Conservation (phyloP, 2,329 filamentous ascomycete genomes). For the Chaetomium globosum region DNA sequence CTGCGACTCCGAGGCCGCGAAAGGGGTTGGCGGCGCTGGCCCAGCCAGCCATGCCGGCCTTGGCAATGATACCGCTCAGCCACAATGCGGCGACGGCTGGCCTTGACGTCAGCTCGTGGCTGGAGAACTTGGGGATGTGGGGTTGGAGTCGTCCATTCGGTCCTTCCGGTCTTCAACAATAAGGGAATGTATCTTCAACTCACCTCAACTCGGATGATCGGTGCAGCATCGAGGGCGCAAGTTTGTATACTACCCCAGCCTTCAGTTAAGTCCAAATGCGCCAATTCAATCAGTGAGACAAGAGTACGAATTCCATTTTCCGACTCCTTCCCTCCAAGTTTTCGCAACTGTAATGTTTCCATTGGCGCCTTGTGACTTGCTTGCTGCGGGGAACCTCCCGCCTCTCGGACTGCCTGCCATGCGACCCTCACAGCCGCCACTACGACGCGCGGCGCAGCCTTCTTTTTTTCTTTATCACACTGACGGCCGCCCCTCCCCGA, state of each 20-base stretch:
- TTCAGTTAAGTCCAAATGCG: neutral
- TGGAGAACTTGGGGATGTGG: slow-evolving; percentile 9
- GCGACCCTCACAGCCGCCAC: slow-evolving; percentile 12
- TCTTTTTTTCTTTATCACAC: neutral
- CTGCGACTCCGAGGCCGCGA: slow-evolving; percentile 4
- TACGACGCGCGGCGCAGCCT: slow-evolving; percentile 23
- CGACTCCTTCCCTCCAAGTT: neutral
- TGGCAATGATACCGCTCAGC: slow-evolving; percentile 14
- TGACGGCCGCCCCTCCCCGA: neutral
- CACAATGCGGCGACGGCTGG: slow-evolving; percentile 14
- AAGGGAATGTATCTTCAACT: neutral
- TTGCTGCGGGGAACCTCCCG: slow-evolving; percentile 22
- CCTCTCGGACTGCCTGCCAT: neutral
- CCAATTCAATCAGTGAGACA: neutral
- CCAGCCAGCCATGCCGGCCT: neutral
- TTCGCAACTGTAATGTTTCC: neutral
- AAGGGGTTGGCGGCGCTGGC: slow-evolving; percentile 12
- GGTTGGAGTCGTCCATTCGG: neutral
- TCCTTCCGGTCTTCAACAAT: too few relatives aligned
- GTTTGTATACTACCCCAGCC: neutral
- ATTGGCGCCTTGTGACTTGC: slow-evolving; percentile 10
- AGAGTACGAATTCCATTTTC: neutral
- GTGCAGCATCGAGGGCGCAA: neutral
- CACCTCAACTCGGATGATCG: neutral
- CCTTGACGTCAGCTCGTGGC: slow-evolving; percentile 20